Conservation (phyloP, 2,329 filamentous ascomycete species). For the Colletotrichum sp. region DNA sequence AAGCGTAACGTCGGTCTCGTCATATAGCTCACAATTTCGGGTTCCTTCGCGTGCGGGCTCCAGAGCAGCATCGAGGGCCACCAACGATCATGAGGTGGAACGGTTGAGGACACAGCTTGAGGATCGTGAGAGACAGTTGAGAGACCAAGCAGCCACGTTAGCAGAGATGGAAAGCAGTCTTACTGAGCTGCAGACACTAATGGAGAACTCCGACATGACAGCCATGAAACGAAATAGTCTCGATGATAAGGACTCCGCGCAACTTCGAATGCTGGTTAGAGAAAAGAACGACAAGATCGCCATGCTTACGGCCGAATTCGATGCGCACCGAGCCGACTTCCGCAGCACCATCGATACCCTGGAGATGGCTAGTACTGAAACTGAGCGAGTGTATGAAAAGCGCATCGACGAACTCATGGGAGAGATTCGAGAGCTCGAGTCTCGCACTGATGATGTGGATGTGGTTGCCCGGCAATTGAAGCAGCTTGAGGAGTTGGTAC, state of each 20-base stretch:
- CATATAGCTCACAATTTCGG: constrained; percentile 57
- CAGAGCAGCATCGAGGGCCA: constrained; percentile 40
- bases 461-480: constrained; percentile 90
- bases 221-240: constrained; percentile 50
- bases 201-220: constrained; percentile 60
- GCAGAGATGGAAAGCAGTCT: constrained; percentile 90
- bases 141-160: constrained; percentile 82
- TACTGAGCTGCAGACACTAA: constrained; percentile 75
- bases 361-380: constrained; percentile 94
- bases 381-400: constrained; percentile 93
- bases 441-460: constrained; percentile 87
- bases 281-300: constrained; percentile 98
- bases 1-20: constrained; percentile 59
- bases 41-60: constrained; percentile 50
- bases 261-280: constrained; percentile 81
- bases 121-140: constrained; percentile 86
- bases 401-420: constrained; percentile 85
- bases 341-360: constrained; percentile 95
- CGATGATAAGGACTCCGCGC: constrained; percentile 74
- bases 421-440: constrained; percentile 83
- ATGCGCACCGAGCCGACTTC: constrained; percentile 93
- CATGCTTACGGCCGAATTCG: constrained; percentile 92
- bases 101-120: constrained; percentile 76
- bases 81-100: constrained; percentile 75
- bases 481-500: constrained; percentile 93